Percentiles rank a stretch among this genome's conserved stretches.
Conservation (phyloP, 139 green algal species). For the Picochlorum sp. region DNA sequence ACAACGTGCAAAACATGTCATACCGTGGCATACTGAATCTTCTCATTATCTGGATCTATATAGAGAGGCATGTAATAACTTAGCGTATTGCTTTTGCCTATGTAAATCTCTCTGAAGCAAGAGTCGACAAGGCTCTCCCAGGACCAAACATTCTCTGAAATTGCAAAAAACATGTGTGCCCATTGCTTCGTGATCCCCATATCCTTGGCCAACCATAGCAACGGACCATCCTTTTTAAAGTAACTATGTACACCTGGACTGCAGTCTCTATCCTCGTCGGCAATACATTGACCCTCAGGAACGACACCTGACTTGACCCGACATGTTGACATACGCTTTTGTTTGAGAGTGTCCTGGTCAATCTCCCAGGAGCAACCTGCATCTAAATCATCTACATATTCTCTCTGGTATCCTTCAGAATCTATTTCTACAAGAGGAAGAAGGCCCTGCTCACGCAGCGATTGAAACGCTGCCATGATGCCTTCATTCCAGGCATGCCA, state of each 20-base stretch:
- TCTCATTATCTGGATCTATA: not conserved
- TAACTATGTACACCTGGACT: not conserved
- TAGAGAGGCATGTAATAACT: constrained; percentile 23
- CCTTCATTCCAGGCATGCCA: constrained; percentile 36
- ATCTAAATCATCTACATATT: constrained; percentile 8
- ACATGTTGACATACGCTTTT: not conserved
- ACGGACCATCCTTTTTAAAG: not conserved
- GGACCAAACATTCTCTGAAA: constrained; percentile 4
- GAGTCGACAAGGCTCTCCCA: constrained; percentile 2
- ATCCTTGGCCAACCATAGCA: constrained; percentile 3
- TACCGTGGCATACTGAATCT: constrained; percentile 1
- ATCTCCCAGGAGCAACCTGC: not conserved
- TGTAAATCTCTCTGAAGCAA: constrained; percentile 22
- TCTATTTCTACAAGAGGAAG: constrained; percentile 32
- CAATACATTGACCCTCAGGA: not conserved
- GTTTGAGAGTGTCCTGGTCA: not conserved
- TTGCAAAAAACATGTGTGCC: constrained; percentile 9
- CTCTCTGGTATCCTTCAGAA: constrained; percentile 11
- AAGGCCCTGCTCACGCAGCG: constrained; percentile 24
- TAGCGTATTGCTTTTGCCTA: constrained; percentile 29
- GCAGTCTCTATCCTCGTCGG: not conserved
- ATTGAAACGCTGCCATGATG: constrained; percentile 29
- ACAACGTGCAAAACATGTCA: not conserved
- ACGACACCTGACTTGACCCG: not conserved
- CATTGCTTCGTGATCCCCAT: not conserved